Base-by-base conservation (phyloP, 176 grass and related monocot genomes). In the Carex parvula region DNA sequence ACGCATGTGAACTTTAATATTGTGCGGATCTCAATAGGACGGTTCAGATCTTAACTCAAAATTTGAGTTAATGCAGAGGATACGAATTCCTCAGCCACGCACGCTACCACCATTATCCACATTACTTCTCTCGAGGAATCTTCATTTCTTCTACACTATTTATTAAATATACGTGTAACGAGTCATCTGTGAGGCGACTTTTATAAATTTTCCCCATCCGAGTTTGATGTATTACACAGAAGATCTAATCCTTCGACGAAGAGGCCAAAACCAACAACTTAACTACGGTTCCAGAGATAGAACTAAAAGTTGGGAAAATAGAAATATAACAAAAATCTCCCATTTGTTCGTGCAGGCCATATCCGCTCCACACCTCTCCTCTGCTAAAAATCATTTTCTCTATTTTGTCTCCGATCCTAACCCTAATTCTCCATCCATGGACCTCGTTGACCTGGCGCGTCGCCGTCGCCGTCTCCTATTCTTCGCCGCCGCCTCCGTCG, bases 401-500 rank as follows among this genome's bases (percentile, higher is more conserved):
- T 64, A 16, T 3, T 64, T 64, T 63, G 7, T 44, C 58, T 81
- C 17, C 11, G 84, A 79, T 84, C 84, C 84, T 87, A 65, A 35
- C 84, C 13, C 24, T 57, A 76, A 55, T 68, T 57, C 54, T 82
- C 33, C 56, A 70, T 39, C 77, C 65, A 85, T 84, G 85, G 56
- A 71, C 24, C 85, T 97, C 26, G 42, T 82, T 80, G 71, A 75
- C 82, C 58, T 89, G 78, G 87, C 91, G 52, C 83, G 64, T 48
- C 89, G 90, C 3, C 96, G 88, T 6, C 85, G 93, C n/a, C 89
- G 93, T 33, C 72, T 87, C 80, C 64, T 95, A 26, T 84, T 89
- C 78, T 60, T 90, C 16, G 82, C 75, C 3, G 88, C 88, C 64
- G 85, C 79, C 2, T 67, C 81, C 7, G 17, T 78, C 8, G 85